Evolutionary conservation across 768 basidiomycete genomes (phyloP), one percentile per base, ranked within the genome.

Genomic region (Dendrothele bispora): DNA sequence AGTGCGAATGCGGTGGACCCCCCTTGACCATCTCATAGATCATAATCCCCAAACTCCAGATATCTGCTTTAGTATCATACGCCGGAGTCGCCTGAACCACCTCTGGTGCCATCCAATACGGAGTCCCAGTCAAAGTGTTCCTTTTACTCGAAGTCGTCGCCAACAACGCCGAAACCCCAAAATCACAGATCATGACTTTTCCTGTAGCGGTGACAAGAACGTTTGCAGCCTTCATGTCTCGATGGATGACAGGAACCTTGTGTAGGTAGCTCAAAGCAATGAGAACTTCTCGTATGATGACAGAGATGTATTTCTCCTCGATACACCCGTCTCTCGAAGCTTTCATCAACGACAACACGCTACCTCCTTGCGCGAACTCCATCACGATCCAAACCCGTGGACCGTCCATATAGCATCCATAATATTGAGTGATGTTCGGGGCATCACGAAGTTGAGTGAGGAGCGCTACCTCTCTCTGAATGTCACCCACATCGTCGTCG

Each of bases 91-190:
- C 77, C 54, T 92, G 89, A 14, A 95, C 91, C 3, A 98, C 93
- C 66, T 99, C 97, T 0, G 97, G 97, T 0, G 97, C 97, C 97
- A 99, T 99, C 95, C 95, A 98, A 63, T 97, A 92, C 0, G 95
- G 95, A 2, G 97, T 98, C 2, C 97, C 97, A 52, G 95, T 92
- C 60, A 98, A 81, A 0, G 97, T 99, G 43, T 95, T 93, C 20
- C 97, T 83, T 65, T 98, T 98, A 64, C 91, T 92, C 10, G 86
- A 83, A 3, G 83, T 76, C 14, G 84, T 90, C 21, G 83, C 80
- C 44, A 98, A 79, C 29, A 97, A 80, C 3, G 95, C 97, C 4
- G 95, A 97, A 39, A 99, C 97, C 24, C 97, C 97, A 65, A 99
- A 99, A 69, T 99, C 97, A 63, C 93, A 95, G 22, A 99, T 87